Percentiles rank a stretch among this genome's conserved stretches.
Evolutionary conservation across 169 alveolate genomes (phyloP).

Genomic region (Babesia bovis): DNA sequence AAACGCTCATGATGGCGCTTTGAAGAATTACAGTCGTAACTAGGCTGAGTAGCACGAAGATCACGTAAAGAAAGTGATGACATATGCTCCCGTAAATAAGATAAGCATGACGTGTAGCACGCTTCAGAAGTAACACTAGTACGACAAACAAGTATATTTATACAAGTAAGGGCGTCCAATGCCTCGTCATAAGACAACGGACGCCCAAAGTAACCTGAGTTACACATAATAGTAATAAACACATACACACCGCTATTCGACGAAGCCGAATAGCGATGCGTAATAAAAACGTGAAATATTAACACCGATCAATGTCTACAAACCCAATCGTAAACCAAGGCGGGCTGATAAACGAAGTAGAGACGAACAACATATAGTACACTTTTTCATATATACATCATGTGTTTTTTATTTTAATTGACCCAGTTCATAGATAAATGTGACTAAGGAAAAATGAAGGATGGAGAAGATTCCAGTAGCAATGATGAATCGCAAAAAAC

Average conservation of each 20-base stretch:
- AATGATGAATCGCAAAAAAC: slow-evolving; percentile 40
- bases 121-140: slow-evolving; percentile 8
- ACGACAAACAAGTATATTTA: slow-evolving; percentile 18
- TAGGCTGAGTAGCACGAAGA: slow-evolving; percentile 35
- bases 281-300: not conserved
- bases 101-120: slow-evolving; percentile 5
- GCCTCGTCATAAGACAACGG: slow-evolving; percentile 18
- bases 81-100: slow-evolving; percentile 22
- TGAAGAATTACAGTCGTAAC: not conserved
- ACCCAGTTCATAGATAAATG: not conserved
- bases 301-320: no score
- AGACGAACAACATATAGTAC: no score
- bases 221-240: not conserved
- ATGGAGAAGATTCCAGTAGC: slow-evolving; percentile 56
- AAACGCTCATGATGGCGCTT: slow-evolving; percentile 12
- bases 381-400: no score
- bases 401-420: not conserved
- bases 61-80: not conserved
- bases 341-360: no score
- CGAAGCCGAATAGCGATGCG: slow-evolving; percentile 1
- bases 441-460: slow-evolving; percentile 10
- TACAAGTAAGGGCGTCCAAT: slow-evolving; percentile 1
- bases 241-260: not conserved
- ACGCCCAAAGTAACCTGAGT: not conserved
- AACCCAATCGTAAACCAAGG: no score